Percentiles rank a stretch among this genome's conserved stretches.
Evolutionary conservation across 1,284 basidiomycete genomes (phyloP).

Genomic region (Moniliophthora roreri): DNA sequence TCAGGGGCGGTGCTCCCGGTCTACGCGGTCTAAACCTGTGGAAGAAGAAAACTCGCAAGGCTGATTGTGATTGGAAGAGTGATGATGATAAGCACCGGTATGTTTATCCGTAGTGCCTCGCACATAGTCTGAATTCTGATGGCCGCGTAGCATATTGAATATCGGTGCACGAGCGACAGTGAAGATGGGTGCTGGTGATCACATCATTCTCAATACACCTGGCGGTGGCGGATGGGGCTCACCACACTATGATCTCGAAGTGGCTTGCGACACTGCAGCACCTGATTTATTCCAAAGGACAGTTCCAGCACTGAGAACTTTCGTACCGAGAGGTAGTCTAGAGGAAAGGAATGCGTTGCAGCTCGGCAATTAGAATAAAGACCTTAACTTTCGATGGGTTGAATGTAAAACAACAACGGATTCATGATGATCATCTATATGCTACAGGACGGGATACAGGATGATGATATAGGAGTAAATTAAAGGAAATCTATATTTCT

Average conservation of each 20-base stretch:
- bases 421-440: too few species aligned
- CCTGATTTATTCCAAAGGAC: background rate
- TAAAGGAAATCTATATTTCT: too few species aligned
- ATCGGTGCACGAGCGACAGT: background rate
- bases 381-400: background rate
- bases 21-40: background rate
- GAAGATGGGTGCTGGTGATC: background rate
- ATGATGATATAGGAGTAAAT: too few species aligned
- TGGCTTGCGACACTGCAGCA: too few species aligned
- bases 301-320: background rate
- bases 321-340: background rate
- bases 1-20: slow-evolving; percentile 4
- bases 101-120: background rate
- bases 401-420: background rate
- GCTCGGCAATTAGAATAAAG: background rate
- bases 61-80: background rate
- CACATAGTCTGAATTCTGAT: background rate
- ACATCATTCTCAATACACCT: slow-evolving; percentile 3
- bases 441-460: too few species aligned
- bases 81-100: background rate
- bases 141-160: background rate
- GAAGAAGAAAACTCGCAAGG: background rate
- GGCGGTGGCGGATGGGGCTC: slow-evolving; percentile 6
- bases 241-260: background rate
- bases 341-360: background rate